Percentiles rank a stretch among this genome's conserved stretches.
Evolutionary conservation across 169 alveolate species (phyloP).

Genomic region (Plasmodium gallinaceum): DNA sequence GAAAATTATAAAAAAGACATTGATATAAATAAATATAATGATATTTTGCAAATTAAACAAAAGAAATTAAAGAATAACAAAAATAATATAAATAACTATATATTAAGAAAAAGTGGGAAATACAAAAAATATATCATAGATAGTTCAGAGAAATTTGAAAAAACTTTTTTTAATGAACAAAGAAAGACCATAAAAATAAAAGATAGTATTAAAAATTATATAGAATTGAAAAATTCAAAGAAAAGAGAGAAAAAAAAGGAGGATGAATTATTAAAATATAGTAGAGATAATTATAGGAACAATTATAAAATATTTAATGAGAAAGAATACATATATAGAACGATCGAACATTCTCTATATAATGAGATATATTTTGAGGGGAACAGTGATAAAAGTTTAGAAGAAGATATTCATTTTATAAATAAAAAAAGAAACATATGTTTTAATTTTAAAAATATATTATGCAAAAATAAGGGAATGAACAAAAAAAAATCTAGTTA

Average conservation of each 20-base stretch:
- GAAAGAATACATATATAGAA: not conserved
- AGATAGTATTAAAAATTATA: slow-evolving; percentile 45
- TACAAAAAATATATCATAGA: slow-evolving; percentile 45
- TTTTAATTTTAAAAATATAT: slow-evolving; percentile 15
- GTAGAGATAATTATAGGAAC: not conserved
- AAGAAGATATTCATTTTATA: not conserved
- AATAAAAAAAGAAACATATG: slow-evolving; percentile 22
- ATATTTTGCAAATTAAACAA: not conserved
- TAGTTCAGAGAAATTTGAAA: slow-evolving; percentile 41
- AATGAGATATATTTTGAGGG: slow-evolving; percentile 24
- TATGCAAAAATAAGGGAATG: not conserved
- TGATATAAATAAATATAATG: not conserved
- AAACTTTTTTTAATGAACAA: slow-evolving; percentile 17
- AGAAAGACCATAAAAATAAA: slow-evolving; percentile 34
- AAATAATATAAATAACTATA: slow-evolving; percentile 22
- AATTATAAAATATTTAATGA: not conserved
- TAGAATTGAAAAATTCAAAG: slow-evolving; percentile 29
- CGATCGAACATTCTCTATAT: slow-evolving; percentile 13
- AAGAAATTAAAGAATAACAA: not conserved
- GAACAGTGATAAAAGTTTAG: slow-evolving; percentile 8
- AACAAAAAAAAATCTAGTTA: slow-evolving; percentile 19
- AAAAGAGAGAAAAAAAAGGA: not conserved
- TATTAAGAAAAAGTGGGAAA: slow-evolving; percentile 12
- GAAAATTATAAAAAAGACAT: not conserved
- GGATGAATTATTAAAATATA: not conserved